Percentiles rank a stretch among this genome's conserved stretches.
Conservation (phyloP, 225 moss, liverwort and hornwort species). For the Bryum argenteum region DNA sequence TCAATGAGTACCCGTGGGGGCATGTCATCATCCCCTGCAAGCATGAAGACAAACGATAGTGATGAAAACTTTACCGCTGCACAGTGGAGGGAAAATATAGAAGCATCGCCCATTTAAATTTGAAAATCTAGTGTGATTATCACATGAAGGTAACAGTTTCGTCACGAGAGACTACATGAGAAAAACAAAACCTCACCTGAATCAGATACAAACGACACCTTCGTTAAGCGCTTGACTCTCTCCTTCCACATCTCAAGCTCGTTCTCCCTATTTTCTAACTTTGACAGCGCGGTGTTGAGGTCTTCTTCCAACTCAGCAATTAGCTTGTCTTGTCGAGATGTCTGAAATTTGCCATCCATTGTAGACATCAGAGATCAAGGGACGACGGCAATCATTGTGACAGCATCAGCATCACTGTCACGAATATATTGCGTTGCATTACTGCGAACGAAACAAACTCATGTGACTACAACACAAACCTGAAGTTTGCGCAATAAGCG, state of each 20-base stretch:
- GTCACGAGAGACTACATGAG: neutral
- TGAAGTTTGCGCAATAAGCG: conserved; percentile 57
- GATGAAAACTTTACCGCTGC: neutral
- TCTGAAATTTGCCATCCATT: conserved; percentile 4
- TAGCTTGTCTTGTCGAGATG: conserved; percentile 30
- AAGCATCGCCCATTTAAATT: neutral
- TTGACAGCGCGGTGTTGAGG: conserved; percentile 26
- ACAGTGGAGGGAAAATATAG: neutral
- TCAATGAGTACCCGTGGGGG: neutral
- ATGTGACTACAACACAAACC: conserved; percentile 31
- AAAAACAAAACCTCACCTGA: conserved; percentile 17
- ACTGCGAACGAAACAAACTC: neutral
- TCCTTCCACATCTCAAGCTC: conserved; percentile 36
- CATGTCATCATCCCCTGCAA: conserved; percentile 27
- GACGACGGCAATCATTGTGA: neutral
- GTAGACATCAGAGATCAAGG: neutral
- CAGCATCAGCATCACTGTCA: conserved; percentile 10
- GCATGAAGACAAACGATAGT: neutral
- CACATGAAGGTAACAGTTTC: neutral
- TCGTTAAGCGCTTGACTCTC: conserved; percentile 25
- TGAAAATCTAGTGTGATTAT: neutral
- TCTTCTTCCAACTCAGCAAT: conserved; percentile 34
- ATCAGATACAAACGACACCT: conserved; percentile 27
- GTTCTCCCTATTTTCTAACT: conserved; percentile 25
- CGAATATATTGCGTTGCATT: neutral